phyloP scores from a whole-genome alignment of 371 early-diverging fungal genomes.

The Chytridium lagenaria region DNA sequence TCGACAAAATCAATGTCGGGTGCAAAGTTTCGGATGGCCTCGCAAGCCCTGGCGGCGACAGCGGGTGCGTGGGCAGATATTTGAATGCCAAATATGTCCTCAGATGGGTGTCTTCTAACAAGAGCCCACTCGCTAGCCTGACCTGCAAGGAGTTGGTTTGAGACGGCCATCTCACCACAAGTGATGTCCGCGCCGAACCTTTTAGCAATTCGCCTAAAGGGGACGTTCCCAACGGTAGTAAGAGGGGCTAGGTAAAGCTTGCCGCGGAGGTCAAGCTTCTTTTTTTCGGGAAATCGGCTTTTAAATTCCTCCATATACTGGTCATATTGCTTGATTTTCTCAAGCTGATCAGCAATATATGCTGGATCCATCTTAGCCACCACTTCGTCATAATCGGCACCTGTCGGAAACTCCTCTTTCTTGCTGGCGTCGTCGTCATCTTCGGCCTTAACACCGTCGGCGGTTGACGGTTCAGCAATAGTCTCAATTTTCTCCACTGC shows the following conservation, averaged over 20 bases:
- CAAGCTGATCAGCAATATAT: neutral
- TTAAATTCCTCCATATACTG: conserved; percentile 29
- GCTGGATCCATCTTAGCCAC: neutral
- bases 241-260: conserved; percentile 96
- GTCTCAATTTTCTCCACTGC: neutral
- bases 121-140: conserved; percentile 87
- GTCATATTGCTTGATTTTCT: conserved; percentile 27
- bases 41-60: conserved; percentile 64
- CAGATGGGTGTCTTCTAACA: conserved; percentile 82
- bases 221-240: conserved; percentile 97
- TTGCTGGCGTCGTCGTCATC: neutral
- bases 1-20: conserved; percentile 88
- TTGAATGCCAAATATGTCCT: conserved; percentile 95
- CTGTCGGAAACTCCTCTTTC: neutral
- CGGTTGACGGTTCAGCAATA: neutral
- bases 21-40: conserved; percentile 67
- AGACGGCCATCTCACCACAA: conserved; percentile 64
- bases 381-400: conserved; percentile 10
- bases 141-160: conserved; percentile 53
- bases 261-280: conserved; percentile 74
- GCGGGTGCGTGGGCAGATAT: conserved; percentile 41
- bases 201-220: conserved; percentile 94
- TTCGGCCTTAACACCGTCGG: neutral
- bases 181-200: conserved; percentile 95
- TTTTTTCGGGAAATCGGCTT: conserved; percentile 36